phyloP scores from a whole-genome alignment of 2,329 filamentous ascomycete species.

The Botryotinia calthae region DNA sequence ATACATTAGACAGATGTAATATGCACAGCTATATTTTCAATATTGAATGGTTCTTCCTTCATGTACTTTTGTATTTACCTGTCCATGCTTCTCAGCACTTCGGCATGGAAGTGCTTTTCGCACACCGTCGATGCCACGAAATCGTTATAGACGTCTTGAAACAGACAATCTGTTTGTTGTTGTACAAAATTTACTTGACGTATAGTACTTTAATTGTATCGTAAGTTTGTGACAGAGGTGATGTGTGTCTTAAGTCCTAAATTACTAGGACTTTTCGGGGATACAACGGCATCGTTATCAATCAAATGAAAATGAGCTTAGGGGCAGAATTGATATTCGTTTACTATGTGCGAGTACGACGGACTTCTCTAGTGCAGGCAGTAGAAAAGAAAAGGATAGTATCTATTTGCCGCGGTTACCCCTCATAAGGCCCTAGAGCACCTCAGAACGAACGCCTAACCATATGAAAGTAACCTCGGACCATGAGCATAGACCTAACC shows the following conservation, averaged over 20 bases:
- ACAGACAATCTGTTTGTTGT: neutral
- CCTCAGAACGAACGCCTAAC: neutral
- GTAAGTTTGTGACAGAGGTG: neutral
- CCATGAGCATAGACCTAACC: neutral
- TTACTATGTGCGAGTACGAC: neutral
- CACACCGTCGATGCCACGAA: neutral
- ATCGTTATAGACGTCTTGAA: neutral
- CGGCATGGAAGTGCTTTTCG: neutral
- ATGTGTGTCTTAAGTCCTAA: neutral
- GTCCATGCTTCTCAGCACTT: neutral
- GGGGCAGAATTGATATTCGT: neutral
- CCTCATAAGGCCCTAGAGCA: neutral
- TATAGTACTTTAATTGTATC: neutral
- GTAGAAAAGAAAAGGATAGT: neutral
- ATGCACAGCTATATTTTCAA: neutral
- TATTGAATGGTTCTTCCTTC: neutral
- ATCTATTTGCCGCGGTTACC: neutral
- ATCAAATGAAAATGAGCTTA: neutral
- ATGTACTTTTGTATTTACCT: neutral
- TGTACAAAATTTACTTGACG: neutral
- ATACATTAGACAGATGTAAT: neutral
- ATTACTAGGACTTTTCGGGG: neutral
- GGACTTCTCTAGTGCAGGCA: neutral
- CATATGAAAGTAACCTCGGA: neutral
- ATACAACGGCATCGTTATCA: constrained; percentile 11